A percentile compares a stretch with the other conserved stretches of the same genome.
Conservation (phyloP, 768 basidiomycete species). For the Boletus rubescentipes region DNA sequence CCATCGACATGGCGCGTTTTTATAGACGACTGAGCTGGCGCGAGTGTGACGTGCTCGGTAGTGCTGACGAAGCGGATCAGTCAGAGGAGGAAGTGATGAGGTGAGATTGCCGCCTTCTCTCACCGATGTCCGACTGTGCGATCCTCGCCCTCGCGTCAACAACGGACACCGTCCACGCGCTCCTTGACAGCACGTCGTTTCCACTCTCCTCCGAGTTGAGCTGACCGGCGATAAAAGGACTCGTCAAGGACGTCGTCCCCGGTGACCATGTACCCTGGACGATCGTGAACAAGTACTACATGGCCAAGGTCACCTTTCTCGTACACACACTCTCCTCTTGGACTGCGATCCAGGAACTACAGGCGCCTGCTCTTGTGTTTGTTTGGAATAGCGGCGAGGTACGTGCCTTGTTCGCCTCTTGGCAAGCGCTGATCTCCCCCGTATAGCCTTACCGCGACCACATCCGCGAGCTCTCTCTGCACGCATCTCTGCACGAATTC, state of each 20-base stretch:
- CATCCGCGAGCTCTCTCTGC: constrained; percentile 47
- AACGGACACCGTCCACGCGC: constrained; percentile 14
- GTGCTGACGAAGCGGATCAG: constrained; percentile 13
- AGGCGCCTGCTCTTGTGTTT: constrained; percentile 69
- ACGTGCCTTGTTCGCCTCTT: constrained; percentile 17
- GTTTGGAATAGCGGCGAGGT: constrained; percentile 72
- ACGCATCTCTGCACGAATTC: constrained; percentile 52
- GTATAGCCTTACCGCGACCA: constrained; percentile 59
- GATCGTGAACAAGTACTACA: constrained; percentile 80
- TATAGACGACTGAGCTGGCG: too few species aligned
- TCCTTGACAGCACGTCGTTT: constrained; percentile 27
- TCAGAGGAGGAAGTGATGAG: not conserved
- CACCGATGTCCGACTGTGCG: constrained; percentile 20
- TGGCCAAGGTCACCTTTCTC: constrained; percentile 70
- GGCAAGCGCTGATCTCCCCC: constrained; percentile 5
- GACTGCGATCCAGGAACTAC: constrained; percentile 34
- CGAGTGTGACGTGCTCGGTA: constrained; percentile 11
- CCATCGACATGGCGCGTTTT: constrained; percentile 5
- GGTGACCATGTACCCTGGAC: constrained; percentile 60
- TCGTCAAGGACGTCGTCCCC: constrained; percentile 19
- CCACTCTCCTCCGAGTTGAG: not conserved
- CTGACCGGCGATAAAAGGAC: constrained; percentile 24
- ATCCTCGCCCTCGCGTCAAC: constrained; percentile 28
- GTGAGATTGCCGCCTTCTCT: not conserved
- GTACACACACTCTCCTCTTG: constrained; percentile 47